Percentiles rank a stretch among this genome's conserved stretches.
These are phyloP conservation scores for Sphaerulina musiva DNA, from an alignment of 2,329 filamentous ascomycete genomes.

Conservation along the genomic window DNA sequence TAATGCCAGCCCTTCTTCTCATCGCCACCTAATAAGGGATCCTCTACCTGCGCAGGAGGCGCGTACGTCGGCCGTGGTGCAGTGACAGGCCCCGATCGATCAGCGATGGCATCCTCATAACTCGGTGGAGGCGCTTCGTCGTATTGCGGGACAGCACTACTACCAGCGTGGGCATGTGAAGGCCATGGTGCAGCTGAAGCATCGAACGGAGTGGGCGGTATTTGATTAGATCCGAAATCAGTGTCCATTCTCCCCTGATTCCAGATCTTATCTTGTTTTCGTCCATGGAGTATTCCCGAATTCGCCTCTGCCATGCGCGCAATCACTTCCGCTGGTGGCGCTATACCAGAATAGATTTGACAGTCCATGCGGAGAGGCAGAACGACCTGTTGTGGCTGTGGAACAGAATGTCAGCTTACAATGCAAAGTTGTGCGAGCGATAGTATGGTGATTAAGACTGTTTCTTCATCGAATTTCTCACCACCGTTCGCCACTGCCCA, in stretches of 20 bases:
- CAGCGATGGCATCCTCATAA: conserved; percentile 88
- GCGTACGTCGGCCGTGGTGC: conserved; percentile 62
- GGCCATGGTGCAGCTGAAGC: conserved; percentile 11
- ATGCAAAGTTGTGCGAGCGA: background rate
- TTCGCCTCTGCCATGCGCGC: conserved; percentile 50
- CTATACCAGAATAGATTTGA: conserved; percentile 80
- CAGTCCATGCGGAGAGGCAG: conserved; percentile 74
- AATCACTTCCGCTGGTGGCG: conserved; percentile 69
- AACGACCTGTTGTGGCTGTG: conserved; percentile 58
- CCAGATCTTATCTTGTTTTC: conserved; percentile 20
- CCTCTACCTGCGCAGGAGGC: conserved; percentile 35
- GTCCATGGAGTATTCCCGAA: conserved; percentile 2
- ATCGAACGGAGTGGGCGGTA: conserved; percentile 24
- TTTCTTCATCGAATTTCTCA: conserved; percentile 11
- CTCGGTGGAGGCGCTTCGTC: conserved; percentile 72
- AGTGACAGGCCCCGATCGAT: conserved; percentile 66
- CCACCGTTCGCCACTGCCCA: conserved; percentile 19
- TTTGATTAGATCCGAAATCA: conserved; percentile 24
- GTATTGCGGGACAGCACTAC: conserved; percentile 16
- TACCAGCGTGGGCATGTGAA: conserved; percentile 6
- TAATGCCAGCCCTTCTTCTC: conserved; percentile 31
- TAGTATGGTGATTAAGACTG: background rate
- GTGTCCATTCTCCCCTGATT: conserved; percentile 21
- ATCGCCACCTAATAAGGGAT: conserved; percentile 25
- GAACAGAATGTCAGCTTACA: background rate